Evolutionary conservation across 129 eudicot genomes (phyloP).

Genomic region (Gnaphalium uliginosum): DNA sequence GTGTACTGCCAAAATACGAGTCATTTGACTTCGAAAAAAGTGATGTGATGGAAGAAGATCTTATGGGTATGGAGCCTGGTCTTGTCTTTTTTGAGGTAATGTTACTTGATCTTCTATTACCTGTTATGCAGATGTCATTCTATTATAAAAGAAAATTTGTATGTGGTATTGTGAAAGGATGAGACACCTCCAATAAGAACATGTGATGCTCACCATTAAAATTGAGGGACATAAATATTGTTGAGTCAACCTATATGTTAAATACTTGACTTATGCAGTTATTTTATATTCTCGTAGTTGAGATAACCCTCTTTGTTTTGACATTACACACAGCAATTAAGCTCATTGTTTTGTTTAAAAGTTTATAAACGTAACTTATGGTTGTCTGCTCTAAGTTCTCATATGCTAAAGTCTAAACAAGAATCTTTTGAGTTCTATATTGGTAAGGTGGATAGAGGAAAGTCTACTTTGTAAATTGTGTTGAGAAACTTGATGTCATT

Average conservation of each 20-base stretch:
- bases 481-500: neutral
- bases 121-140: conserved; percentile 19
- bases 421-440: neutral
- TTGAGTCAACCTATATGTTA: neutral
- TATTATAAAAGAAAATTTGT: conserved; percentile 7
- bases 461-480: neutral
- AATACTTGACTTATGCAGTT: too few species aligned
- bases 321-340: neutral
- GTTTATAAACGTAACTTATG: neutral
- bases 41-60: conserved; percentile 97
- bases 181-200: neutral
- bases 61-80: conserved; percentile 94
- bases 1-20: conserved; percentile 67
- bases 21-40: conserved; percentile 70
- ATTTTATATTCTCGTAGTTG: neutral
- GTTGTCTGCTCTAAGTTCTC: neutral
- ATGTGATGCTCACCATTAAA: conserved; percentile 15
- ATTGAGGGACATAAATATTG: neutral
- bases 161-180: conserved; percentile 4
- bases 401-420: too few species aligned
- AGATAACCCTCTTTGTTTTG: neutral
- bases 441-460: neutral
- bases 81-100: conserved; percentile 96
- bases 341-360: neutral
- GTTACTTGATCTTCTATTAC: conserved; percentile 8